phyloP scores from a whole-genome alignment of 768 basidiomycete genomes.

The Psilocybe sp. region DNA sequence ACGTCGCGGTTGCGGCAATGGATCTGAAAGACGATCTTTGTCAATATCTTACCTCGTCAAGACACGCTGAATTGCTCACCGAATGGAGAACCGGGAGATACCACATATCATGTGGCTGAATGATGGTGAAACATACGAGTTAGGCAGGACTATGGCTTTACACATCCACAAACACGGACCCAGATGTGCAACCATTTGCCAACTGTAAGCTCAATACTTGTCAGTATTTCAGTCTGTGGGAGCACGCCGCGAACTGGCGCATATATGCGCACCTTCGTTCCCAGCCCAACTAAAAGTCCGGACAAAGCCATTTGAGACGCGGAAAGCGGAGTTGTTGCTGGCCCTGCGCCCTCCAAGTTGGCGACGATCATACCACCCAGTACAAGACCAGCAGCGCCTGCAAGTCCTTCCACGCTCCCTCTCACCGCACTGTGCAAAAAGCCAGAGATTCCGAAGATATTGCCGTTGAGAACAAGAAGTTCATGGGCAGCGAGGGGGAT shows the following conservation, averaged over 20 bases:
- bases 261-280: constrained; percentile 43
- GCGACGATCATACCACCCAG: constrained; percentile 46
- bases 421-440: constrained; percentile 51
- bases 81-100: constrained; percentile 50
- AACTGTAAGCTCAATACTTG: constrained; percentile 30
- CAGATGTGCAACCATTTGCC: constrained; percentile 64
- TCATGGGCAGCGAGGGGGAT: constrained; percentile 51
- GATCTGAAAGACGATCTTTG: constrained; percentile 34
- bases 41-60: constrained; percentile 8
- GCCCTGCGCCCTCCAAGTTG: constrained; percentile 34
- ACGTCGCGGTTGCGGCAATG: constrained; percentile 49
- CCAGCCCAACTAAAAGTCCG: constrained; percentile 56
- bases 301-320: constrained; percentile 36
- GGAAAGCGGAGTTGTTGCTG: constrained; percentile 20
- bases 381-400: constrained; percentile 43
- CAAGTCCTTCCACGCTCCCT: constrained; percentile 40
- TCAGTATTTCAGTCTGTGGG: neutral
- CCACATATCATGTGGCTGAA: constrained; percentile 64
- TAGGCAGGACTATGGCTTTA: neutral
- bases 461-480: constrained; percentile 51
- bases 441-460: constrained; percentile 59
- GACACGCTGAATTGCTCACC: constrained; percentile 32
- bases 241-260: neutral
- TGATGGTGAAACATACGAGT: constrained; percentile 1
- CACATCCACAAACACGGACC: constrained; percentile 30